Percentiles rank a stretch among this genome's conserved stretches.
Conservation (phyloP, 208 protist genomes). For the Angomonas desouzai region DNA sequence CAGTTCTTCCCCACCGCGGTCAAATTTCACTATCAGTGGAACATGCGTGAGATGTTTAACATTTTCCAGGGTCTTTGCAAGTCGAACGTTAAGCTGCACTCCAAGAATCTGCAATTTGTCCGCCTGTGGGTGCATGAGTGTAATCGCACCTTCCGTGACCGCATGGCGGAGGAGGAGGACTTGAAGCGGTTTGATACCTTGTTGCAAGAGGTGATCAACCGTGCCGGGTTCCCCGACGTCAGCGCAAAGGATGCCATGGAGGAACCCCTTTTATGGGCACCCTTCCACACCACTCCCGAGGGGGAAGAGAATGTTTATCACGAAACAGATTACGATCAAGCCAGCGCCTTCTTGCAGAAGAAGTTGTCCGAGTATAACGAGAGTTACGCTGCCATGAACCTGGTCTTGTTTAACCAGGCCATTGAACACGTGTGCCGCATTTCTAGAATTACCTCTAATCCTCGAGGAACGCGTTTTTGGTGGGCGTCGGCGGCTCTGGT, state of each 20-base stretch:
- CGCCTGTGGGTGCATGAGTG: conserved; percentile 96
- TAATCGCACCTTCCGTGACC: conserved; percentile 96
- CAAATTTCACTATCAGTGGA: conserved; percentile 99
- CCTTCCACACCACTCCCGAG: conserved; percentile 83
- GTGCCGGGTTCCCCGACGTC: conserved; percentile 82
- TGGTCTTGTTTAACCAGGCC: conserved; percentile 97
- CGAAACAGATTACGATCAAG: conserved; percentile 76
- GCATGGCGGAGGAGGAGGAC: conserved; percentile 90
- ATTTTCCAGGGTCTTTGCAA: conserved; percentile 95
- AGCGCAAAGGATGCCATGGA: conserved; percentile 76
- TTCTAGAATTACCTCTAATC: conserved; percentile 94
- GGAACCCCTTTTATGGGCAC: conserved; percentile 94
- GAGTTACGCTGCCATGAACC: conserved; percentile 94
- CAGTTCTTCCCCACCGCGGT: conserved; percentile 97
- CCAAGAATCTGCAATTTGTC: conserved; percentile 70
- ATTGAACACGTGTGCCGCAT: conserved; percentile 98
- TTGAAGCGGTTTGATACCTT: conserved; percentile 88
- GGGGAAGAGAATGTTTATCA: conserved; percentile 91
- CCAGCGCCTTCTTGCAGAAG: conserved; percentile 80
- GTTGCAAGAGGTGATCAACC: conserved; percentile 78
- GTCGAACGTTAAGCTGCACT: conserved; percentile 85
- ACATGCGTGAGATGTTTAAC: conserved; percentile 97
- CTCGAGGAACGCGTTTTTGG: conserved; percentile 95
- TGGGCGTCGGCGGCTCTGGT: conserved; percentile 93
- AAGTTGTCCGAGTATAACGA: conserved; percentile 97